phyloP scores from a whole-genome alignment of 2,329 filamentous ascomycete genomes.

The Botryotinia calthae region DNA sequence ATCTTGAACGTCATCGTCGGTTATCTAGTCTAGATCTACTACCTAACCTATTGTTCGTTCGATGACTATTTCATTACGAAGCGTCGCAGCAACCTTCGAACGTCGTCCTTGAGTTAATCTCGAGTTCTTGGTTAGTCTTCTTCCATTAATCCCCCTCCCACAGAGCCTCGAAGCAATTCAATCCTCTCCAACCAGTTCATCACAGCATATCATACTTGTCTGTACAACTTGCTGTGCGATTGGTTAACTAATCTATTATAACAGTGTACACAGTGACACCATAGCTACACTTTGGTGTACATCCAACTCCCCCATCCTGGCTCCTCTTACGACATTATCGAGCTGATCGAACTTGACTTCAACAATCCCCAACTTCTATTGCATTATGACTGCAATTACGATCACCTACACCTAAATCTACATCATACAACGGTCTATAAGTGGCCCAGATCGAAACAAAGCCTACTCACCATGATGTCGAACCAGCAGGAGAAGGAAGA shows the following conservation, averaged over 20 bases:
- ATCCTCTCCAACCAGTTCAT: not conserved
- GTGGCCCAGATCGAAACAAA: not conserved
- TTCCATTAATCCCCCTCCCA: not conserved
- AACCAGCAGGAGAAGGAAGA: not conserved
- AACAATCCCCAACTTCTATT: not conserved
- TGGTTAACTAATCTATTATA: not conserved
- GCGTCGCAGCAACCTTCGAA: not conserved
- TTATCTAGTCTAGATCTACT: not conserved
- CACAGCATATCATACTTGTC: not conserved
- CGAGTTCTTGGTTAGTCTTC: not conserved
- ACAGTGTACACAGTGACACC: not conserved
- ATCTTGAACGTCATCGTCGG: not conserved
- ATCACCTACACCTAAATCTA: not conserved
- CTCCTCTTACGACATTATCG: not conserved
- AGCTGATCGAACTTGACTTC: not conserved
- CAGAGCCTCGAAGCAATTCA: fast-evolving
- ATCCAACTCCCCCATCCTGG: not conserved
- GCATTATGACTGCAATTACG: not conserved
- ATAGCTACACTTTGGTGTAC: not conserved
- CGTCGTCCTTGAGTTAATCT: not conserved
- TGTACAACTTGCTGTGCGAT: not conserved
- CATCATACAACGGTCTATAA: not conserved
- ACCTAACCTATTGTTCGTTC: not conserved
- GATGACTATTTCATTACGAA: not conserved
- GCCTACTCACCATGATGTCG: not conserved